Evolutionary conservation across 306 rosid genomes (phyloP).

Genomic region (Lathyrus oleraceus): DNA sequence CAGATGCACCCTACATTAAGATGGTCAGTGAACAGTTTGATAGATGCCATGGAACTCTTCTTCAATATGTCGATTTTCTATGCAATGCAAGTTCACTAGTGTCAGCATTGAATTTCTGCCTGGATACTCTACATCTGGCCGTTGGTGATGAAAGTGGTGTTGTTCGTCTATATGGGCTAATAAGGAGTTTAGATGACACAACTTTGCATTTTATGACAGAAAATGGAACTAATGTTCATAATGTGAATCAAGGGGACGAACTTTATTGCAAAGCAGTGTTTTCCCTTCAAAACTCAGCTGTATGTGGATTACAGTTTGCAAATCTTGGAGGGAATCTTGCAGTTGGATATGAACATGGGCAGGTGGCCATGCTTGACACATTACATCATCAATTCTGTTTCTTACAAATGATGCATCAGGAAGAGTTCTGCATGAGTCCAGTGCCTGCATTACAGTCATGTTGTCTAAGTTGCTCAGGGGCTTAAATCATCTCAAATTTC

Average conservation of each 20-base stretch:
- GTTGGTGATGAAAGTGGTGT: slow-evolving; percentile 70
- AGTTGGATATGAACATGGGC: slow-evolving; percentile 81
- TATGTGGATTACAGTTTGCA: slow-evolving; percentile 60
- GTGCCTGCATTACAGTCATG: too few species aligned
- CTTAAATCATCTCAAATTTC: too few species aligned
- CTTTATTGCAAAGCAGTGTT: slow-evolving; percentile 64
- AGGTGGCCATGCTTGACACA: slow-evolving; percentile 83
- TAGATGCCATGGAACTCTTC: slow-evolving; percentile 94
- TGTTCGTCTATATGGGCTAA: slow-evolving; percentile 69
- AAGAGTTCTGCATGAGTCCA: too few species aligned
- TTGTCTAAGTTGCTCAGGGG: too few species aligned
- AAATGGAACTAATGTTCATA: slow-evolving; percentile 59
- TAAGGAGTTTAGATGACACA: slow-evolving; percentile 43
- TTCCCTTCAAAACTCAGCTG: slow-evolving; percentile 61
- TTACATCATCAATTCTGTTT: slow-evolving; percentile 61
- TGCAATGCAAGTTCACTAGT: slow-evolving; percentile 50
- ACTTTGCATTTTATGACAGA: slow-evolving; percentile 57
- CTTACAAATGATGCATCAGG: slow-evolving; percentile 55
- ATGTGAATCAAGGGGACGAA: slow-evolving; percentile 53
- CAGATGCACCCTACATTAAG: slow-evolving; percentile 94
- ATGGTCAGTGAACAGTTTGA: slow-evolving; percentile 97
- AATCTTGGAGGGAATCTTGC: slow-evolving; percentile 61
- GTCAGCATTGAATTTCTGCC: slow-evolving; percentile 74
- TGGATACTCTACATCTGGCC: slow-evolving; percentile 55
- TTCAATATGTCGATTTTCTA: slow-evolving; percentile 93